Percentiles rank a stretch among this genome's conserved stretches.
Conservation (phyloP, 2,329 filamentous ascomycete species). For the Verticillium nonalfalfae region DNA sequence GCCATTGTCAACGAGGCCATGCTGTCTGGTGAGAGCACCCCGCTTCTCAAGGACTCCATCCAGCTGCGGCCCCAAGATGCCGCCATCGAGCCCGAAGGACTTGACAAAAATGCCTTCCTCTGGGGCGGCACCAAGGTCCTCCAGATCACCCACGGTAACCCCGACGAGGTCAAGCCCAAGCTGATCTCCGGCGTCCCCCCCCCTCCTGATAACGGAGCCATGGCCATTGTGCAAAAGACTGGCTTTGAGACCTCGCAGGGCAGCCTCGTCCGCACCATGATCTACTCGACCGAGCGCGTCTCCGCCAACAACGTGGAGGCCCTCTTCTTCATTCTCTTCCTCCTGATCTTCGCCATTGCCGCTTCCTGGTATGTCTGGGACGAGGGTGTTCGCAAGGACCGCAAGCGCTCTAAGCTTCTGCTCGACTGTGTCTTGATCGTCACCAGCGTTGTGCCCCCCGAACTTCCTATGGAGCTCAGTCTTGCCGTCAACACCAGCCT, state of each 20-base stretch:
- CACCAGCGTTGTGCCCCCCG: conserved; percentile 96
- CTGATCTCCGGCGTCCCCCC: conserved; percentile 69
- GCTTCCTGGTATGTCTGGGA: conserved; percentile 99
- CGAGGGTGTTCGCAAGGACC: conserved; percentile 88
- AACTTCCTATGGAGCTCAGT: conserved; percentile 96
- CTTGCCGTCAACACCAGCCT: conserved; percentile 96
- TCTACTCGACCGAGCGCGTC: conserved; percentile 96
- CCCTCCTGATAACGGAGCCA: conserved; percentile 89
- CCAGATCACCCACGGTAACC: conserved; percentile 83
- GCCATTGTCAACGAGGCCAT: conserved; percentile 99
- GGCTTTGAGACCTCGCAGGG: conserved; percentile 98
- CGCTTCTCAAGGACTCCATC: conserved; percentile 91
- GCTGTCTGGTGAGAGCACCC: conserved; percentile 97
- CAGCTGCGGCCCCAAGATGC: conserved; percentile 82
- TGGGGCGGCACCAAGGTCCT: conserved; percentile 97
- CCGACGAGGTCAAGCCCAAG: conserved; percentile 66
- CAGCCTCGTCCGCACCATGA: conserved; percentile 97
- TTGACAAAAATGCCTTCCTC: conserved; percentile 95
- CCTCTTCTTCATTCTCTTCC: conserved; percentile 94
- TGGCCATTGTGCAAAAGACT: conserved; percentile 93
- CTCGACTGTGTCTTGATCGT: conserved; percentile 97
- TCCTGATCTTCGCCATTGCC: conserved; percentile 91
- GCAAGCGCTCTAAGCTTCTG: conserved; percentile 94
- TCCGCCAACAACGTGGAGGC: conserved; percentile 98
- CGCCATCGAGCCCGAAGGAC: conserved; percentile 73